phyloP scores from a whole-genome alignment of 2,329 filamentous ascomycete species.

The Penicillium sp. region DNA sequence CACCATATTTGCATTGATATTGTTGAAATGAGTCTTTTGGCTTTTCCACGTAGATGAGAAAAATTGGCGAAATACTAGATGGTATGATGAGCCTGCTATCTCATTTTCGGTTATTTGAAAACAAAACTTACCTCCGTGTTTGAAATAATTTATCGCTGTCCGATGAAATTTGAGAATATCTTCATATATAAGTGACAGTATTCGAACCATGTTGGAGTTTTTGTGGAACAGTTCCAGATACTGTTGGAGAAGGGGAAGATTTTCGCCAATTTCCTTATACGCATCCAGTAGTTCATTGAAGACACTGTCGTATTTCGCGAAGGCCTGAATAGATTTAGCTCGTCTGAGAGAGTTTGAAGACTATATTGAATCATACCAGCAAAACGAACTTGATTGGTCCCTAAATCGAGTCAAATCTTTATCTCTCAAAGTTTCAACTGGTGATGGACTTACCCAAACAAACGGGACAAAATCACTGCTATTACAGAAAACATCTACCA shows the following conservation, averaged over 20 bases:
- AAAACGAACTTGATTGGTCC: not conserved
- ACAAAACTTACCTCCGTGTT: not conserved
- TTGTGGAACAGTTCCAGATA: not conserved
- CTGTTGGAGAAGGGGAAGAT: not conserved
- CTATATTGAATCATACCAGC: not conserved
- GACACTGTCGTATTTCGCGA: not conserved
- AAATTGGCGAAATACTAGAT: not conserved
- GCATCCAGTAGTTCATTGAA: not conserved
- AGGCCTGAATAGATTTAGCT: not conserved
- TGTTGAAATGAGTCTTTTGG: not conserved
- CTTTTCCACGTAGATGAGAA: not conserved
- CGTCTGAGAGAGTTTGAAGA: too few species aligned
- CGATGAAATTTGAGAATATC: constrained; percentile 6
- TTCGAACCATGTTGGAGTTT: not conserved
- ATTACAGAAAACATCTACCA: constrained; percentile 6
- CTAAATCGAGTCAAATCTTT: not conserved
- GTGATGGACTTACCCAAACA: not conserved
- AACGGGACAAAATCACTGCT: constrained; percentile 7
- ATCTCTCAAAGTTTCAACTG: not conserved
- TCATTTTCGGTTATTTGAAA: not conserved
- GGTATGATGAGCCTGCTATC: not conserved
- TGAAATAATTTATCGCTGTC: constrained; percentile 2
- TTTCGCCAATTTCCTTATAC: not conserved
- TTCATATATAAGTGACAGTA: constrained; percentile 1
- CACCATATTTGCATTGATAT: not conserved